Evolutionary conservation across 169 alveolate species (phyloP).

Genomic region (Plasmodium adleri): DNA sequence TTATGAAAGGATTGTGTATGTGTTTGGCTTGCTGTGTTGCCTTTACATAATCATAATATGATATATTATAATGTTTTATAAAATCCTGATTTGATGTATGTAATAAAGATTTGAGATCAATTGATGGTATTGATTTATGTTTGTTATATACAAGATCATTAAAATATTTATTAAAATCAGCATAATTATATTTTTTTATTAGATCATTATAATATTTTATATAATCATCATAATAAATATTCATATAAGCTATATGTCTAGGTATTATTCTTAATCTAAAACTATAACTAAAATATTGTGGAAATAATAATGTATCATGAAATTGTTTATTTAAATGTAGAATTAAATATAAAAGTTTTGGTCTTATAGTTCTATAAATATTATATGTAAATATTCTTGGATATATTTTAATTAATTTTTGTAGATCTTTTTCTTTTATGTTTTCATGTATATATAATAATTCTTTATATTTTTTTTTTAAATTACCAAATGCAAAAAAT

Average conservation of each 20-base stretch:
- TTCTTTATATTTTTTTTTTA: slow-evolving; percentile 72
- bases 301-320: slow-evolving; percentile 77
- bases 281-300: slow-evolving; percentile 81
- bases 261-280: slow-evolving; percentile 86
- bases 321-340: slow-evolving; percentile 78
- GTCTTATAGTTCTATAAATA: slow-evolving; percentile 81
- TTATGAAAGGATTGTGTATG: slow-evolving; percentile 66
- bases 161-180: slow-evolving; percentile 59
- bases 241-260: slow-evolving; percentile 84
- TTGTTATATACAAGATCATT: slow-evolving; percentile 54
- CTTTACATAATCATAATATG: slow-evolving; percentile 47
- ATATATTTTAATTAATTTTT: slow-evolving; percentile 65
- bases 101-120: slow-evolving; percentile 35
- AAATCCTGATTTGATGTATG: slow-evolving; percentile 64
- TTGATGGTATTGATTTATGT: slow-evolving; percentile 44
- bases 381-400: slow-evolving; percentile 82
- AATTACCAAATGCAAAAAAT: slow-evolving; percentile 74
- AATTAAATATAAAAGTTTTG: slow-evolving; percentile 79
- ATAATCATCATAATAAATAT: slow-evolving; percentile 77
- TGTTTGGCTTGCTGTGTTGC: slow-evolving; percentile 73
- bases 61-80: slow-evolving; percentile 62
- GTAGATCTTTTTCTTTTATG: slow-evolving; percentile 76
- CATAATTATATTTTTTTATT: slow-evolving; percentile 55
- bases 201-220: slow-evolving; percentile 69
- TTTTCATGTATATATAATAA: slow-evolving; percentile 54